Base-by-base conservation (phyloP, 169 alveolate species). In the Babesia bovis region DNA sequence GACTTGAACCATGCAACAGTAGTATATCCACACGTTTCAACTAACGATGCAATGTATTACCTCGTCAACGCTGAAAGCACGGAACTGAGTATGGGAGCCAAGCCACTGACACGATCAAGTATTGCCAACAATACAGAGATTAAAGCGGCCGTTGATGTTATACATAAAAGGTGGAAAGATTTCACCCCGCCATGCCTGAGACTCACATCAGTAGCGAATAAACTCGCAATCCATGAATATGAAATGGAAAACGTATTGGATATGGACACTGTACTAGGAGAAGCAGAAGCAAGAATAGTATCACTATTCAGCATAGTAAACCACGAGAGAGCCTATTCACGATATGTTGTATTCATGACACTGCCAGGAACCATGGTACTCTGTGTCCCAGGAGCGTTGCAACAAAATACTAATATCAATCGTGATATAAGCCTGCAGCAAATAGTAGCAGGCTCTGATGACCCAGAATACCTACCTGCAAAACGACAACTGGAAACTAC, bases 151-250 rank as follows among this genome's bases (percentile, higher is more conserved):
- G 50, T 63, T 9, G 61, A 56, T 3, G 44, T 33, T 26, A 17
- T 58, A 25, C 23, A 4, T 4, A 61, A 10, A 25, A 58, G 82
- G 7, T 71, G 82, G 82, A 33, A 25, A 0, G 25, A 32, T 32
- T 71, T 71, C 44, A 15, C 32, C 2, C 74, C 82, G 2, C 82
- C 82, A 0, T 49, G 52, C n/a, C 47, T 71, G 55, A 10, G 65
- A 2, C 41, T 71, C 2, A 40, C 82, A 0, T 40, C 74, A 10
- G 35, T 40, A 17, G 25, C 30, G 5, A 71, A 71, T 42, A 26
- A 74, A 52, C 45, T 71, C 5, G 28, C 33, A 7, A 56, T 71
- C 4, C 82, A 71, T 59, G 72, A 71, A 17, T 71, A 61, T 44
- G 82, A 71, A 15, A 4, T 60, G 42, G 78, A 67, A 32, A 53